Evolutionary conservation across 495 filamentous ascomycete genomes (phyloP), one percentile per base, ranked within the genome.

Genomic region (Aspergillus egyptiacus): DNA sequence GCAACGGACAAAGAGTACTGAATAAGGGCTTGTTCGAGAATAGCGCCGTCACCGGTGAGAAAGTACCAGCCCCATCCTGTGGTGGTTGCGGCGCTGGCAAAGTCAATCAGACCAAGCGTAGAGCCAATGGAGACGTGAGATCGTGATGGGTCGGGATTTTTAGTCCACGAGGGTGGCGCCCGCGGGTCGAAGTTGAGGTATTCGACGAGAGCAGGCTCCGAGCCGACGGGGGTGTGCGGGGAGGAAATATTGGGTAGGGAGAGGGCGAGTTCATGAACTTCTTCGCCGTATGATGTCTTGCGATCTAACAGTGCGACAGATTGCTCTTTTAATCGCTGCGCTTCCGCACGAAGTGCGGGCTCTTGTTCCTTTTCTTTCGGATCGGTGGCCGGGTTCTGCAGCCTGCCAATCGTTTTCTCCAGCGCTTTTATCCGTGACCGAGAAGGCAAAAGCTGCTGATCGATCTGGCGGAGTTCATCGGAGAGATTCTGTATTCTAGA

Each of bases 51-150:
- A 65, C 94, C 86, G 25, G 83, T 75, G 0, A 98, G 80, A 64
- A 85, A 96, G 67, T 98, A 98, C 89, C 90, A 98, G 0, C 93
- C 93, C 91, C 91, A 97, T 13, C 93, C 93, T 27, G 82, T 86
- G 15, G 86, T 82, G 7, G 78, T 83, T 15, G 81, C 83, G 2
- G 90, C 88, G 43, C 73, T 79, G 9, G 82, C 73, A 59, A 98
- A 96, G 67, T 98, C 94, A 38, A 98, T 70, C 1, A 97, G 71
- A 17, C 81, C 77, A 0, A 98, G 77, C 53, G 86, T 78, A 1
- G 78, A 72, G 19, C 94, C 94, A 53, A 98, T 87, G 51, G 91
- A 77, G 6, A 89, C 84, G 63, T 98, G 93, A 0, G 85, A 87
- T 18, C 71, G 71, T 54, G 56, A 58, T 30, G 53, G 62, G 72